These are phyloP conservation scores for Sisymbrium irio DNA, from an alignment of 345 rosid species.

Conservation along the genomic window DNA sequence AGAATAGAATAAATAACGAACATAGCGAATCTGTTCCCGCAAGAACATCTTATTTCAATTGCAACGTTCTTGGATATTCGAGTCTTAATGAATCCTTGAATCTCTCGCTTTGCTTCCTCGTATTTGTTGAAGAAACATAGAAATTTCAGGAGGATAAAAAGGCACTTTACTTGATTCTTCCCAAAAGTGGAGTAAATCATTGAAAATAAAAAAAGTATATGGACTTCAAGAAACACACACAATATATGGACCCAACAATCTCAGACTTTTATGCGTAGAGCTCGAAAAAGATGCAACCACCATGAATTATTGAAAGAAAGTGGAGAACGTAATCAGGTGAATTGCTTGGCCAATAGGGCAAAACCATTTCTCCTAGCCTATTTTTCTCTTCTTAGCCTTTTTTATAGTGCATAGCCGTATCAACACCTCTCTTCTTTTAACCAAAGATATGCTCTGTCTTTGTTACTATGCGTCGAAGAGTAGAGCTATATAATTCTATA, in stretches of 20 bases:
- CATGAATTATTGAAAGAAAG: slow-evolving; percentile 11
- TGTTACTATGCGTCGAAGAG: neutral
- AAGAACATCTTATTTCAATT: neutral
- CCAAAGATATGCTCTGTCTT: slow-evolving; percentile 18
- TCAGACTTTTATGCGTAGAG: slow-evolving; percentile 16
- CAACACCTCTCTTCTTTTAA: neutral
- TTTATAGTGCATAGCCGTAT: neutral
- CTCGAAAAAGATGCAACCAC: slow-evolving; percentile 2
- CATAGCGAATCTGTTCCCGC: neutral
- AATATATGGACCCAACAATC: slow-evolving; percentile 24
- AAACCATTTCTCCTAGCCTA: neutral
- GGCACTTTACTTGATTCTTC: neutral
- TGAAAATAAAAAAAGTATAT: neutral
- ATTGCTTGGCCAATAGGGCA: slow-evolving; percentile 2
- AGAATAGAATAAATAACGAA: neutral
- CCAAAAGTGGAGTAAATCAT: slow-evolving; percentile 25
- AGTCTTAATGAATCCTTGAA: slow-evolving; percentile 8
- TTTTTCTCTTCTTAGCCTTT: neutral
- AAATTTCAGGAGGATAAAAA: neutral
- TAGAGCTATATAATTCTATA: slow-evolving; percentile 7
- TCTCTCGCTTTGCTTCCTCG: slow-evolving; percentile 17
- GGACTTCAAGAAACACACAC: slow-evolving; percentile 13
- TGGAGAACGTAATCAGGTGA: neutral
- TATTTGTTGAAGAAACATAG: slow-evolving; percentile 12
- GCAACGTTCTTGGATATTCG: slow-evolving; percentile 13